Base-by-base conservation (phyloP, 176 grass and related monocot genomes). In the Oryza brachyantha region DNA sequence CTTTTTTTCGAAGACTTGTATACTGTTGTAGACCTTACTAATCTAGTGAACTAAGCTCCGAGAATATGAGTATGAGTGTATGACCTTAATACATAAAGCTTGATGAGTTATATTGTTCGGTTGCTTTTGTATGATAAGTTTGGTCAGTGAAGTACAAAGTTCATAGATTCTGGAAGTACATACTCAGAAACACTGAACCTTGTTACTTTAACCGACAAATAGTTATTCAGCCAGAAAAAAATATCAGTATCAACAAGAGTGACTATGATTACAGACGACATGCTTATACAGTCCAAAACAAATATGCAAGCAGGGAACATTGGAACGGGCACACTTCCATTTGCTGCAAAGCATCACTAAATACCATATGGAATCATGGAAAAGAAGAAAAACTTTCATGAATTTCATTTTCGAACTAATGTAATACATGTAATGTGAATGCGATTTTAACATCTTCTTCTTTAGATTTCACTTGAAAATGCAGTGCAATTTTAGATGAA, bases 181-280 rank as follows among this genome's bases (percentile, higher is more conserved):
- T 70, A 13, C 27, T 37, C 66, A 80, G 73, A 89, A 91, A 78
- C 72, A 60, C 17, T 57, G 45, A 72, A 73, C 79, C 75, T 74
- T 70, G 70, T 90, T 10, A 77, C 73, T 64, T 88, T 85, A 72
- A 85, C 81, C 54, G 79, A 89, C 74, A 72, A 86, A 31, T 81
- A 74, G 36, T 84, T 74, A 82, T 82, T 91, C 24, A 50, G 74
- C 55, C 68, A 85, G 62, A 79, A 89, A 67, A 82, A 45, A 45
- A 1, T 0, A 43, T 16, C 70, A 82, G 61, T 78, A 87, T 83
- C 84, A 73, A 39, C 77, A 79, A 25, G 66, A 90, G 82, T 78
- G 79, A 41, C 81, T 87, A 59, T 90, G 72, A 85, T 58, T 80
- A 63, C 73, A 16, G 86, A 66, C 1, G 65, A 76, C 84, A 61